Evolutionary conservation across 305 asterid genomes (phyloP).

Genomic region (Lippia alba): DNA sequence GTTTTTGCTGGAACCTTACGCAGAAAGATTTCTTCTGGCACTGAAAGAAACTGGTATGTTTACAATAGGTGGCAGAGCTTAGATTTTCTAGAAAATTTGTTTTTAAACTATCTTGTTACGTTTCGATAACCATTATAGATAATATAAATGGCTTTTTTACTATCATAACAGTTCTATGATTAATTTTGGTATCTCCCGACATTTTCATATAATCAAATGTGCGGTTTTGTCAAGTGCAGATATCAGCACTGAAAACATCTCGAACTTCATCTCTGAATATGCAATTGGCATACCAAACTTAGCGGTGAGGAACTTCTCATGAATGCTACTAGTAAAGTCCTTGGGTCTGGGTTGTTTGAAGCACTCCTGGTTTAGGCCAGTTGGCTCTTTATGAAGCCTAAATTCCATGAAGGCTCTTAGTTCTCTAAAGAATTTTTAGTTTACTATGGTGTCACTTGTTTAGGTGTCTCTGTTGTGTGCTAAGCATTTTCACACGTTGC

Average conservation of each 20-base stretch:
- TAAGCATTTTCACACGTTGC: slow-evolving; percentile 21
- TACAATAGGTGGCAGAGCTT: slow-evolving; percentile 3
- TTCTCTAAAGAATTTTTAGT: slow-evolving; percentile 26
- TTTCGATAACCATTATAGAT: slow-evolving; percentile 11
- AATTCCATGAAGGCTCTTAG: slow-evolving; percentile 26
- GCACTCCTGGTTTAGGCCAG: slow-evolving; percentile 29
- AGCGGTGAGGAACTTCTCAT: slow-evolving; percentile 81
- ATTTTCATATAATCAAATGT: slow-evolving; percentile 29
- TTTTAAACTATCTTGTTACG: slow-evolving; percentile 16
- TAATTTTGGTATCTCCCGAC: slow-evolving; percentile 25
- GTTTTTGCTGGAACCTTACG: slow-evolving; percentile 59
- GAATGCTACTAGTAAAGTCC: slow-evolving; percentile 49
- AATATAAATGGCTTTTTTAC: slow-evolving; percentile 12
- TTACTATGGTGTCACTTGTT: neutral
- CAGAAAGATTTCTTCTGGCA: slow-evolving; percentile 61
- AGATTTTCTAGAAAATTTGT: slow-evolving; percentile 10
- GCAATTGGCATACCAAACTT: slow-evolving; percentile 63
- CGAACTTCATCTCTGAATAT: slow-evolving; percentile 67
- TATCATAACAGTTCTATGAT: slow-evolving; percentile 16
- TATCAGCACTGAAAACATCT: slow-evolving; percentile 53
- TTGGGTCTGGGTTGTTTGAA: slow-evolving; percentile 39
- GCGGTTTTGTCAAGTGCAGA: slow-evolving; percentile 52
- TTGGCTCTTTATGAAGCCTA: slow-evolving; percentile 27
- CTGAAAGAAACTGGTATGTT: slow-evolving; percentile 71
- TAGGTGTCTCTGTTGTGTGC: neutral